Evolutionary conservation across 805 yeast genomes (phyloP).

Genomic region (Kodamaea neixiangensis): DNA sequence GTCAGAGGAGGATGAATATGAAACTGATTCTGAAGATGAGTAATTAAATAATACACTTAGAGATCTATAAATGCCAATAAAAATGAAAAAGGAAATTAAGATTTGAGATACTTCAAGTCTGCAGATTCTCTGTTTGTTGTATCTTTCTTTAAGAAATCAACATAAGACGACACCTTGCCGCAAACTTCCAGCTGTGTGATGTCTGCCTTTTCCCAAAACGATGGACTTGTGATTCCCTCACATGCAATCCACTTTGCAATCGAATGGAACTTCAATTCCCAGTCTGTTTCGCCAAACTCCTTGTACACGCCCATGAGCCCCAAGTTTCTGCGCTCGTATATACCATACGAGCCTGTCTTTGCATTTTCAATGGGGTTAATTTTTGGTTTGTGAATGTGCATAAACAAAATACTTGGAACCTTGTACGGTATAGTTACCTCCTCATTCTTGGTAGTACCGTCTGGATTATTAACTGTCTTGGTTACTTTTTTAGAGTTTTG

Average conservation of each 20-base stretch:
- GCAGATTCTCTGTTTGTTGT: constrained; percentile 15
- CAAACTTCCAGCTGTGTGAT: constrained; percentile 22
- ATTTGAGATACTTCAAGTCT: constrained; percentile 8
- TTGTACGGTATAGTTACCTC: constrained; percentile 9
- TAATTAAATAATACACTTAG: not conserved
- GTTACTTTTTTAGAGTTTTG: constrained; percentile 2
- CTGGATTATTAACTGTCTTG: constrained; percentile 5
- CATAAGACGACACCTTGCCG: constrained; percentile 20
- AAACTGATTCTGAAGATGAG: not conserved
- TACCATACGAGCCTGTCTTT: constrained; percentile 12
- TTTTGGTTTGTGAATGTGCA: constrained; percentile 26
- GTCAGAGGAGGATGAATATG: not conserved
- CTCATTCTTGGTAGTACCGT: not conserved
- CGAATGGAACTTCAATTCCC: constrained; percentile 26
- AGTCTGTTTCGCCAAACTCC: constrained; percentile 21
- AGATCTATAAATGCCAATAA: not conserved
- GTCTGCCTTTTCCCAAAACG: constrained; percentile 21
- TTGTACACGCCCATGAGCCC: constrained; percentile 20
- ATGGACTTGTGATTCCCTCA: constrained; percentile 20
- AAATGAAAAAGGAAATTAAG: not conserved
- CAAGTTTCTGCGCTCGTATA: constrained; percentile 21
- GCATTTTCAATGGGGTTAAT: constrained; percentile 18
- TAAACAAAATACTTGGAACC: constrained; percentile 21
- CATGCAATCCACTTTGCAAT: constrained; percentile 29
- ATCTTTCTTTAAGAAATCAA: constrained; percentile 25